phyloP scores from a whole-genome alignment of 2,329 filamentous ascomycete genomes.

The Xylaria sp. region DNA sequence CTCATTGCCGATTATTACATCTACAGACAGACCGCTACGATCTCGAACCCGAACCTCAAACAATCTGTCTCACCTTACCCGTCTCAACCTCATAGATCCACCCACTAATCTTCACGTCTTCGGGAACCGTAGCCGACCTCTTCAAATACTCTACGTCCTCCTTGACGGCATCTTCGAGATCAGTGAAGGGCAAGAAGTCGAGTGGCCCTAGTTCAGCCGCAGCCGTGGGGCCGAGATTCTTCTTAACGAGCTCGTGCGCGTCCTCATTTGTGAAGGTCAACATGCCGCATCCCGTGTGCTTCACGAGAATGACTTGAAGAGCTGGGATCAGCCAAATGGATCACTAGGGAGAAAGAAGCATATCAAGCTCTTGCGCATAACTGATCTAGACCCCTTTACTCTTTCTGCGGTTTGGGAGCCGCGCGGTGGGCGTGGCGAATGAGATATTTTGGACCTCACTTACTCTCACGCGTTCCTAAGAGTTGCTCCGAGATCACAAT shows the following conservation, averaged over 20 bases:
- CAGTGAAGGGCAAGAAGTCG: slow-evolving; percentile 74
- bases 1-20: neutral
- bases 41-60: slow-evolving; percentile 43
- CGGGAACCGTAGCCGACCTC: slow-evolving; percentile 67
- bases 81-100: slow-evolving; percentile 85
- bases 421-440: neutral
- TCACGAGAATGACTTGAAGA: slow-evolving; percentile 69
- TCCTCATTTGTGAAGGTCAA: slow-evolving; percentile 72
- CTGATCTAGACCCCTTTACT: too few relatives aligned
- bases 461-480: slow-evolving; percentile 75
- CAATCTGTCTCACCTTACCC: slow-evolving; percentile 67
- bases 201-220: slow-evolving; percentile 58
- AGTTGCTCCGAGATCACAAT: slow-evolving; percentile 84
- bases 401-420: neutral
- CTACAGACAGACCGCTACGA: neutral
- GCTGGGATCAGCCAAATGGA: slow-evolving; percentile 1
- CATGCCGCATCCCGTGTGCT: slow-evolving; percentile 81
- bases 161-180: slow-evolving; percentile 71
- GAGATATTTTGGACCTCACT: slow-evolving; percentile 11
- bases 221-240: slow-evolving; percentile 67
- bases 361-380: neutral
- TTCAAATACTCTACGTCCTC: slow-evolving; percentile 74
- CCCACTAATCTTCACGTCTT: slow-evolving; percentile 71
- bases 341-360: neutral
- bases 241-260: slow-evolving; percentile 64